Evolutionary conservation across 495 filamentous ascomycete genomes (phyloP).

Genomic region (Jackrogersella multiformis): DNA sequence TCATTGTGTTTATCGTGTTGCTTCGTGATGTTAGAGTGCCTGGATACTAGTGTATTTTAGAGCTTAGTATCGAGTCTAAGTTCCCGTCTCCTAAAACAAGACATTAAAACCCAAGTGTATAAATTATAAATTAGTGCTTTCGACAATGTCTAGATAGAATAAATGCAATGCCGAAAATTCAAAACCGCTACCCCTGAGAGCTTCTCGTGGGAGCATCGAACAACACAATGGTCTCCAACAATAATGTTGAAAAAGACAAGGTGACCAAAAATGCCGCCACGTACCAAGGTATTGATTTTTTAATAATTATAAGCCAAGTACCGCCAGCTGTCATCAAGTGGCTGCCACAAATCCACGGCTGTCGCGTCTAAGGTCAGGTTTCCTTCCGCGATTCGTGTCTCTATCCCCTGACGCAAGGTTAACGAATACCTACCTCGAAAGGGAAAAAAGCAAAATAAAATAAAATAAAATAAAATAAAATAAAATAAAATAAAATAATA

Average conservation of each 20-base stretch:
- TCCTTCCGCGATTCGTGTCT: slow-evolving; percentile 40
- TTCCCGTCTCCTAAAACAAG: background rate
- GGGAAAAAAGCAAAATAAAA: too few species aligned
- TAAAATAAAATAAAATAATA: slow-evolving; percentile 15
- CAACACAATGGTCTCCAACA: too few species aligned
- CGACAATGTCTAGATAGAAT: background rate
- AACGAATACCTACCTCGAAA: slow-evolving; percentile 1
- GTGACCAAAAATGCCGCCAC: slow-evolving; percentile 1
- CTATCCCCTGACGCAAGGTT: slow-evolving; percentile 13
- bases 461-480: too few species aligned
- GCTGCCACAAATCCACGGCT: slow-evolving; percentile 47
- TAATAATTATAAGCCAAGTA: background rate
- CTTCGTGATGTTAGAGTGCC: too few species aligned
- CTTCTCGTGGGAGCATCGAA: background rate
- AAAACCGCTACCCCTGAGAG: background rate
- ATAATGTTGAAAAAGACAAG: background rate
- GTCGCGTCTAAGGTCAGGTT: slow-evolving; percentile 14
- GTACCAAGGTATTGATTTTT: too few species aligned
- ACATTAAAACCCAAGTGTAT: background rate
- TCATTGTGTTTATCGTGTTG: too few species aligned
- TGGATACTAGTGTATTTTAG: background rate
- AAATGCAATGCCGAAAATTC: background rate
- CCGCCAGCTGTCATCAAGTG: slow-evolving; percentile 55
- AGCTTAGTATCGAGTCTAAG: background rate
- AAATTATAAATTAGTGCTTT: background rate